Percentiles rank a stretch among this genome's conserved stretches.
phyloP scores from a whole-genome alignment of 164 flowering plant species.

The Malania oleifera region DNA sequence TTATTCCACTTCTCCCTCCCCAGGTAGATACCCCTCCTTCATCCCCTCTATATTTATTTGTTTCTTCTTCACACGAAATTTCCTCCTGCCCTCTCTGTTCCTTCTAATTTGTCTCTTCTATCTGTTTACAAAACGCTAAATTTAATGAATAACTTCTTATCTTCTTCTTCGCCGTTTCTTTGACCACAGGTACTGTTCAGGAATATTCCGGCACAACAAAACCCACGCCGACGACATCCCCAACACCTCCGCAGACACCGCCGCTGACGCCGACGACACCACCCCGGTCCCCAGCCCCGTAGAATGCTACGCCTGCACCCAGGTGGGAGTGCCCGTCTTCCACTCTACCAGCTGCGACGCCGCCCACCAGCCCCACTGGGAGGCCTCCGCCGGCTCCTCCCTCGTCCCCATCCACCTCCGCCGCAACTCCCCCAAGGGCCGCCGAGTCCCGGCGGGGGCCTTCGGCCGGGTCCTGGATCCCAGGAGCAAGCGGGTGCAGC shows the following conservation, averaged over 20 bases:
- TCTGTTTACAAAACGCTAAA: too few relatives aligned
- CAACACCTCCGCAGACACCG: conserved; percentile 6
- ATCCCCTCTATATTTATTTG: too few relatives aligned
- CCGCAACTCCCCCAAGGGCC: conserved; percentile 1
- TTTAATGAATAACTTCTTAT: neutral
- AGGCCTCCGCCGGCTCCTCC: conserved; percentile 85
- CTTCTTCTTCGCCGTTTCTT: neutral
- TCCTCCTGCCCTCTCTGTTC: too few relatives aligned
- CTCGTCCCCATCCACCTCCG: conserved; percentile 53
- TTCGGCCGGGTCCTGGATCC: conserved; percentile 74
- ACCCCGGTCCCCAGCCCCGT: conserved; percentile 25
- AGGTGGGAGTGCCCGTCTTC: conserved; percentile 79
- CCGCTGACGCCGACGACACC: conserved; percentile 14
- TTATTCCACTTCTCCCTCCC: conserved; percentile 39
- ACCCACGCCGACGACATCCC: neutral
- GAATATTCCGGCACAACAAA: conserved; percentile 7
- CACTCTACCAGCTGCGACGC: conserved; percentile 95
- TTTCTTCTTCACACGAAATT: too few relatives aligned
- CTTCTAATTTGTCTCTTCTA: too few relatives aligned
- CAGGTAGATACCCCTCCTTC: conserved; percentile 24
- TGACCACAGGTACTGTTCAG: conserved; percentile 37
- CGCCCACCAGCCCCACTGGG: conserved; percentile 77
- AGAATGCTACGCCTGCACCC: conserved; percentile 96
- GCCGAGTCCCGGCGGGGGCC: conserved; percentile 15
- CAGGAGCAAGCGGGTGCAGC: conserved; percentile 61